Evolutionary conservation across 1,139 yeast species (phyloP).

Genomic region (Zygoascus sp.): DNA sequence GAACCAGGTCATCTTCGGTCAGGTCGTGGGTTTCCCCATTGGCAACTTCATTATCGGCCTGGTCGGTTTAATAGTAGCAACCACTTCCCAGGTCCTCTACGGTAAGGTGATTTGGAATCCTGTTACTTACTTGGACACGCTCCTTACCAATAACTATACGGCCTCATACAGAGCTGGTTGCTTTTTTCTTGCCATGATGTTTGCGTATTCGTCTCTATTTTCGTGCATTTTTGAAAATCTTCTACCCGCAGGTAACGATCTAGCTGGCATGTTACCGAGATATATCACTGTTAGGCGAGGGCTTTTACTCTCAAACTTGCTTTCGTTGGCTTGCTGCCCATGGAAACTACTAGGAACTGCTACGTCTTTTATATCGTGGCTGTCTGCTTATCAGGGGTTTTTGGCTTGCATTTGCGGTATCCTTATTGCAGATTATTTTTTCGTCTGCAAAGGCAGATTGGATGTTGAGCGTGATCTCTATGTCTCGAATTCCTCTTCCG

Average conservation of each 20-base stretch:
- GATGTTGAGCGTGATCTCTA: conserved; percentile 45
- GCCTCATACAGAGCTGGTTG: conserved; percentile 33
- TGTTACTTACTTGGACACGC: conserved; percentile 38
- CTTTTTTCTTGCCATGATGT: conserved; percentile 44
- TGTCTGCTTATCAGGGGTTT: conserved; percentile 46
- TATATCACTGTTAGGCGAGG: conserved; percentile 50
- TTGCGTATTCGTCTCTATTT: conserved; percentile 44
- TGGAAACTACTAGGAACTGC: conserved; percentile 49
- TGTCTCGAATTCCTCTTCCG: conserved; percentile 35
- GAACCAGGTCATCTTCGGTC: conserved; percentile 44
- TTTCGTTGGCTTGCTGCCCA: conserved; percentile 40
- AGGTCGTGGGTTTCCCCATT: conserved; percentile 59
- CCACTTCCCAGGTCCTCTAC: conserved; percentile 59
- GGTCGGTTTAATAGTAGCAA: conserved; percentile 70
- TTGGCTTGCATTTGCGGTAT: conserved; percentile 45
- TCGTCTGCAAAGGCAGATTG: conserved; percentile 35
- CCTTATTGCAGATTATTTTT: conserved; percentile 41
- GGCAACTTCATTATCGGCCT: conserved; percentile 68
- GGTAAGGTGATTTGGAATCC: conserved; percentile 58
- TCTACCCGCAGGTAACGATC: conserved; percentile 50
- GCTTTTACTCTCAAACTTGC: conserved; percentile 44
- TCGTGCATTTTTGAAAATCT: conserved; percentile 49
- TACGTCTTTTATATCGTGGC: conserved; percentile 49
- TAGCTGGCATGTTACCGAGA: conserved; percentile 45
- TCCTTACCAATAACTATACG: conserved; percentile 27